These are phyloP conservation scores for Phalaenopsis equestris DNA, from an alignment of 106 monocot species.

Conservation along the genomic window DNA sequence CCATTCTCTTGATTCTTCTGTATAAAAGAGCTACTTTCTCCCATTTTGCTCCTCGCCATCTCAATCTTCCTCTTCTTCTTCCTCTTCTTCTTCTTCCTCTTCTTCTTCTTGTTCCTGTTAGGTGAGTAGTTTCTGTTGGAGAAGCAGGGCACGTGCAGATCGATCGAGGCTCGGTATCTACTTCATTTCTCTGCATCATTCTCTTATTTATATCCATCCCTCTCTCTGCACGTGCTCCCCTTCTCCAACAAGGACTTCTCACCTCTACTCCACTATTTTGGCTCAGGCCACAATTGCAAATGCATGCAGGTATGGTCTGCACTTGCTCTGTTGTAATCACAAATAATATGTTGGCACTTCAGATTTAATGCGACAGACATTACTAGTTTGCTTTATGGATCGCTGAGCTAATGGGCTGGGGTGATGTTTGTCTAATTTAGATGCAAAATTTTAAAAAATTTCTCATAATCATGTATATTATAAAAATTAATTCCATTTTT, in stretches of 20 bases:
- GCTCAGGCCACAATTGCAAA: not conserved
- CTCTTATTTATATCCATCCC: not conserved
- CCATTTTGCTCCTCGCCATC: too few species aligned
- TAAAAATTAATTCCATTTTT: too few species aligned
- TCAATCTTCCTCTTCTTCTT: not conserved
- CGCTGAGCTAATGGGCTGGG: too few species aligned
- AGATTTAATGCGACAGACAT: too few species aligned
- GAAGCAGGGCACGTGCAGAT: conserved; percentile 99
- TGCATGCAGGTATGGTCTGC: not conserved
- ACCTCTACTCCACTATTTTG: conserved; percentile 8
- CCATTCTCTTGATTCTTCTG: not conserved
- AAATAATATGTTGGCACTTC: not conserved
- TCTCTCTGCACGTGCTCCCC: conserved; percentile 76
- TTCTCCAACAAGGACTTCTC: conserved; percentile 94
- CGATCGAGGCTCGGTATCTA: not conserved
- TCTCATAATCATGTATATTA: too few species aligned
- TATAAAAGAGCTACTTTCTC: too few species aligned
- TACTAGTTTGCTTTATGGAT: too few species aligned
- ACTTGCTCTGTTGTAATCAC: not conserved
- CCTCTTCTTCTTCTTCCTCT: not conserved
- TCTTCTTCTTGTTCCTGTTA: not conserved
- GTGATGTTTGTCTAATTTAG: too few species aligned
- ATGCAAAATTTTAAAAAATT: too few species aligned
- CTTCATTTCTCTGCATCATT: too few species aligned
- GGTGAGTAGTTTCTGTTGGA: conserved; percentile 81